phyloP scores from a whole-genome alignment of 2,329 filamentous ascomycete genomes.

The Cercospora zeina region DNA sequence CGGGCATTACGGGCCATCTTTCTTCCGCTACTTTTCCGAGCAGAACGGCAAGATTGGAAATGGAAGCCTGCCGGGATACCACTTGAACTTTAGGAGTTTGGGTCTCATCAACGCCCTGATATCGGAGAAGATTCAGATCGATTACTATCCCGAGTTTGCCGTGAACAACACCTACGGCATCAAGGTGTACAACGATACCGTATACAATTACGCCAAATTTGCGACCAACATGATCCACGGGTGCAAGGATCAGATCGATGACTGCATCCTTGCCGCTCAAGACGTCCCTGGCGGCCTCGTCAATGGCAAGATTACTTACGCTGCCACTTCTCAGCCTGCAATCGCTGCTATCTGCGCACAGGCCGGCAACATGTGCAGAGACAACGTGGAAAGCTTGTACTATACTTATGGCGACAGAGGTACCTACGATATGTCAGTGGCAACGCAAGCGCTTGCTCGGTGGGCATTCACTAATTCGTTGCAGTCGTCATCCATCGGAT shows the following conservation, averaged over 20 bases:
- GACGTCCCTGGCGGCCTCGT: conserved; percentile 34
- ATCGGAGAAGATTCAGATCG: conserved; percentile 53
- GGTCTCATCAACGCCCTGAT: conserved; percentile 59
- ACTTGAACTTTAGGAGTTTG: conserved; percentile 38
- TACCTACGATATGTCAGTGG: conserved; percentile 56
- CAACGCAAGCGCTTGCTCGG: no score
- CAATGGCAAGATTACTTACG: conserved; percentile 31
- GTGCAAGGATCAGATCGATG: conserved; percentile 52
- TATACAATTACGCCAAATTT: conserved; percentile 60
- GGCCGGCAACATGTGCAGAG: conserved; percentile 59
- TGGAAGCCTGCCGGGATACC: conserved; percentile 41
- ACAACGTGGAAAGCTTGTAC: conserved; percentile 57
- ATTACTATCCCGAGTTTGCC: conserved; percentile 60
- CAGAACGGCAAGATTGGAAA: conserved; percentile 42
- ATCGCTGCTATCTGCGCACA: conserved; percentile 53
- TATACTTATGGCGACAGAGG: conserved; percentile 56
- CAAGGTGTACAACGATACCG: conserved; percentile 55
- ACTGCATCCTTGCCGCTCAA: conserved; percentile 53
- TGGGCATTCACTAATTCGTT: neutral
- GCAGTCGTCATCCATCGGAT: conserved; percentile 51
- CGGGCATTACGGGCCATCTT: conserved; percentile 37
- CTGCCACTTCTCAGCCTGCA: conserved; percentile 50
- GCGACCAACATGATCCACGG: conserved; percentile 52
- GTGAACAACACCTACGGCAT: conserved; percentile 58
- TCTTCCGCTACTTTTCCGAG: conserved; percentile 37